Percentiles rank a stretch among this genome's conserved stretches.
Evolutionary conservation across 2,329 filamentous ascomycete genomes (phyloP).

Genomic region (Aureobasidium sp.): DNA sequence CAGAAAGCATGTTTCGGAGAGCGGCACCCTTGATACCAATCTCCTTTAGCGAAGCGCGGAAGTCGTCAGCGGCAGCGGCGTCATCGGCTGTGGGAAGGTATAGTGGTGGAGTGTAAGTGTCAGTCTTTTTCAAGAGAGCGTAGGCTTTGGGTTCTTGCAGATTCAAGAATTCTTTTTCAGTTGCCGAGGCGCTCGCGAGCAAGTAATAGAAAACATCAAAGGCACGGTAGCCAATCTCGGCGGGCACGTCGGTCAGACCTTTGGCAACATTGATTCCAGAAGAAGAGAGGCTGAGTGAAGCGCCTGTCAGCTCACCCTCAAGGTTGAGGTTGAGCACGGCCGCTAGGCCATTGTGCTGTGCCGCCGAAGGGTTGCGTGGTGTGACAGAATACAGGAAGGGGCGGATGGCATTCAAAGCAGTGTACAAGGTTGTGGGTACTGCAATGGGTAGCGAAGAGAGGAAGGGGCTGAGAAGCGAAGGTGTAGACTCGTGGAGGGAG

Average conservation of each 20-base stretch:
- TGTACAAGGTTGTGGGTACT: conserved; percentile 66
- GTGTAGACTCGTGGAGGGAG: conserved; percentile 79
- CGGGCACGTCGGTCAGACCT: conserved; percentile 72
- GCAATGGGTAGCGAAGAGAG: conserved; percentile 70
- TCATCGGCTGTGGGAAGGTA: conserved; percentile 93
- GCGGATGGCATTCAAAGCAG: conserved; percentile 69
- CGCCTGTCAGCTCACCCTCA: conserved; percentile 66
- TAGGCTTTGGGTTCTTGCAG: conserved; percentile 72
- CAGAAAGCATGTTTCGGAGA: conserved; percentile 75
- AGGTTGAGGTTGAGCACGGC: conserved; percentile 76
- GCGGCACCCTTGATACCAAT: conserved; percentile 87
- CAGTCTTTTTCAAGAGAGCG: conserved; percentile 68
- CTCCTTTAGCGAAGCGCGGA: conserved; percentile 73
- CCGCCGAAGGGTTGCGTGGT: conserved; percentile 76
- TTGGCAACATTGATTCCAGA: conserved; percentile 77
- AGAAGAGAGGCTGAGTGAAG: conserved; percentile 69
- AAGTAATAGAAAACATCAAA: conserved; percentile 99
- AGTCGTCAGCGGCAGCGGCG: conserved; percentile 85
- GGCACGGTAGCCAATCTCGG: conserved; percentile 73
- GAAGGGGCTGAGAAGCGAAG: conserved; percentile 75
- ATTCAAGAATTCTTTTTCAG: conserved; percentile 80
- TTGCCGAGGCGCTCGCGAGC: conserved; percentile 77
- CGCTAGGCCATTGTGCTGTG: conserved; percentile 70
- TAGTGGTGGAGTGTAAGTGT: conserved; percentile 74
- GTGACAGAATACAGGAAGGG: conserved; percentile 85